These are phyloP conservation scores for Funneliformis geosporum DNA, from an alignment of 192 early-diverging fungal species.

Conservation along the genomic window DNA sequence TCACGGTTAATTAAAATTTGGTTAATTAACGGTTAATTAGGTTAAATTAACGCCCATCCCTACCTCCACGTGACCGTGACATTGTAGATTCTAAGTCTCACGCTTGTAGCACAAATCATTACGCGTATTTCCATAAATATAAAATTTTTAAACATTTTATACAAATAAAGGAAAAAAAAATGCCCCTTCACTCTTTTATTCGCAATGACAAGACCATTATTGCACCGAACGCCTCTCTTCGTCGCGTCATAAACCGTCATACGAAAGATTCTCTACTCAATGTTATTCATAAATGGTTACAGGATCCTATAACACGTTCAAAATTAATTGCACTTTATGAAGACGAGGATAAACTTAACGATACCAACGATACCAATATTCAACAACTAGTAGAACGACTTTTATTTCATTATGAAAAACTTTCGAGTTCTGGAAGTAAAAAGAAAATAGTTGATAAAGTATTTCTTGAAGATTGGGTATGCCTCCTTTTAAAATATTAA, in stretches of 20 bases:
- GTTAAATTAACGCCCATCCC: too few species aligned
- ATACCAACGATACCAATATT: not conserved
- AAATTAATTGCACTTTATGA: constrained; percentile 5
- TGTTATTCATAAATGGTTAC: constrained; percentile 38
- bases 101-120: too few species aligned
- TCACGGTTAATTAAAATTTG: too few species aligned
- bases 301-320: constrained; percentile 30
- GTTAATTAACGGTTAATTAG: too few species aligned
- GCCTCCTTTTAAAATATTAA: not conserved
- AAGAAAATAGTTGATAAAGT: constrained; percentile 30
- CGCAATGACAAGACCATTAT: not conserved
- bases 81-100: too few species aligned
- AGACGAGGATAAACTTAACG: not conserved
- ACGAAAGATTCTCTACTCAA: constrained; percentile 42
- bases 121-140: not conserved
- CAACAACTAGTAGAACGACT: constrained; percentile 26
- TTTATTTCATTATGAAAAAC: constrained; percentile 9
- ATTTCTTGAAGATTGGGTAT: constrained; percentile 26
- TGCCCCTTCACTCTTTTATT: not conserved
- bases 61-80: too few species aligned
- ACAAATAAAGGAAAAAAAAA: not conserved
- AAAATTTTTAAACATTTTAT: not conserved
- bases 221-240: constrained; percentile 28
- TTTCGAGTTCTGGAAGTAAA: not conserved
- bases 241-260: constrained; percentile 43